A percentile compares a stretch with the other conserved stretches of the same genome.
Evolutionary conservation across 169 alveolate genomes (phyloP).

Genomic region (Eimeria falciformis): DNA sequence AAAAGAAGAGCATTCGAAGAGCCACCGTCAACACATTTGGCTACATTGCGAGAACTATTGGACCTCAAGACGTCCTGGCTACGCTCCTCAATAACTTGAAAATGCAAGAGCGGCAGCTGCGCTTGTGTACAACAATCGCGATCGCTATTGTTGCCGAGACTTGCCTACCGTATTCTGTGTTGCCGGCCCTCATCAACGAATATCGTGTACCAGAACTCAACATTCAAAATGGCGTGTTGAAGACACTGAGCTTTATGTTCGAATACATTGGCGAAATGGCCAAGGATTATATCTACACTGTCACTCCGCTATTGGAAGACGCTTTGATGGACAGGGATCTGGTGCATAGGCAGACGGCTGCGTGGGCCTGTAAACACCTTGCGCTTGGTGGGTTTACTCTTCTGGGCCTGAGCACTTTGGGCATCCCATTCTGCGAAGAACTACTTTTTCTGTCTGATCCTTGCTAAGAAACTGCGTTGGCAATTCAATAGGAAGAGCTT

Average conservation of each 20-base stretch:
- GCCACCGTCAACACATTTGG: conserved; percentile 99
- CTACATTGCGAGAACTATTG: conserved; percentile 99
- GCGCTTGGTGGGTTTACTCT: conserved; percentile 95
- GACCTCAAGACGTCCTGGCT: conserved; percentile 99
- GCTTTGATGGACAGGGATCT: conserved; percentile 99
- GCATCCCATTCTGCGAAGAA: no score
- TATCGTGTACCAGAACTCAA: conserved; percentile 99
- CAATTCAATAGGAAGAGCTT: no score
- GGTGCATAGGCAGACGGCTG: conserved; percentile 99
- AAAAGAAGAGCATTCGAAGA: conserved; percentile 96
- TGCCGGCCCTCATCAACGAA: conserved; percentile 99
- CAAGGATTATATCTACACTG: conserved; percentile 98
- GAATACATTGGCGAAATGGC: conserved; percentile 95
- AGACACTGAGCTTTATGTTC: conserved; percentile 99
- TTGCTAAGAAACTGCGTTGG: no score
- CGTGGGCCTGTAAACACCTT: conserved; percentile 98
- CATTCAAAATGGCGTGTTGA: conserved; percentile 99
- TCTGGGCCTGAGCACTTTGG: no score
- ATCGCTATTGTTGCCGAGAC: conserved; percentile 99
- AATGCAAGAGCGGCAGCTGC: conserved; percentile 99
- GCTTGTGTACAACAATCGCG: conserved; percentile 88
- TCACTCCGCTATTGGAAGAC: conserved; percentile 98
- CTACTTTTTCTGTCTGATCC: no score
- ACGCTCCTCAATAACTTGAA: conserved; percentile 91
- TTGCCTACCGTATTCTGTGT: conserved; percentile 99